Evolutionary conservation across 768 basidiomycete species (phyloP).

Genomic region (Brasilioporus rufonigricans): DNA sequence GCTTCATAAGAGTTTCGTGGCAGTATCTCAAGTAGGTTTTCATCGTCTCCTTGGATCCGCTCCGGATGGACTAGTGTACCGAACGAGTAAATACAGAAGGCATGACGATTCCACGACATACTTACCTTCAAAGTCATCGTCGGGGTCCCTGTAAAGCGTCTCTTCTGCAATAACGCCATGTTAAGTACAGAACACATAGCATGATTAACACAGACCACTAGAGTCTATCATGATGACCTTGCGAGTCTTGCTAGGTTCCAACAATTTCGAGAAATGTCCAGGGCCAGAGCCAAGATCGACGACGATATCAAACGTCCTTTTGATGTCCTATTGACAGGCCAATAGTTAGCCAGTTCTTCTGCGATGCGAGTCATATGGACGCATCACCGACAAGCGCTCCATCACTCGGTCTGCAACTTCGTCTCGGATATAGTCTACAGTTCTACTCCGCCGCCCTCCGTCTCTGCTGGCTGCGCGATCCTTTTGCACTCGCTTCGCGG

Average conservation of each 20-base stretch:
- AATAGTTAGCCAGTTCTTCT: neutral
- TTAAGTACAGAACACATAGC: neutral
- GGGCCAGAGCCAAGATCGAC: conserved; percentile 90
- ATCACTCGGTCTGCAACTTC: conserved; percentile 90
- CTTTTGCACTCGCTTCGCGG: conserved; percentile 72
- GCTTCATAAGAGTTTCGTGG: conserved; percentile 82
- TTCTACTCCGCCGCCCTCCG: conserved; percentile 59
- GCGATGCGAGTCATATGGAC: conserved; percentile 5
- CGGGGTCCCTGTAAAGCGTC: conserved; percentile 72
- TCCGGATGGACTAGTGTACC: conserved; percentile 63
- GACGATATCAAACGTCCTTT: conserved; percentile 72
- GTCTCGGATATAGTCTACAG: conserved; percentile 88
- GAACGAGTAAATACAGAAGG: neutral
- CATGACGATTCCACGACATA: conserved; percentile 28
- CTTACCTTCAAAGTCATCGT: conserved; percentile 86
- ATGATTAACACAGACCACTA: conserved; percentile 55
- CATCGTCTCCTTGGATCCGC: conserved; percentile 82
- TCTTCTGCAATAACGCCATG: conserved; percentile 43
- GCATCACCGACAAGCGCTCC: conserved; percentile 78
- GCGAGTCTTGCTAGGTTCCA: conserved; percentile 63
- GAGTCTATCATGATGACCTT: conserved; percentile 85
- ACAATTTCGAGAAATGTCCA: conserved; percentile 85
- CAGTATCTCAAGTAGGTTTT: conserved; percentile 65
- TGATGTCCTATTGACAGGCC: conserved; percentile 70
- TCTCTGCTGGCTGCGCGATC: conserved; percentile 65